Percentiles rank a stretch among this genome's conserved stretches.
Conservation (phyloP, 352 stramenopile species). For the Phytopythium helicoides region DNA sequence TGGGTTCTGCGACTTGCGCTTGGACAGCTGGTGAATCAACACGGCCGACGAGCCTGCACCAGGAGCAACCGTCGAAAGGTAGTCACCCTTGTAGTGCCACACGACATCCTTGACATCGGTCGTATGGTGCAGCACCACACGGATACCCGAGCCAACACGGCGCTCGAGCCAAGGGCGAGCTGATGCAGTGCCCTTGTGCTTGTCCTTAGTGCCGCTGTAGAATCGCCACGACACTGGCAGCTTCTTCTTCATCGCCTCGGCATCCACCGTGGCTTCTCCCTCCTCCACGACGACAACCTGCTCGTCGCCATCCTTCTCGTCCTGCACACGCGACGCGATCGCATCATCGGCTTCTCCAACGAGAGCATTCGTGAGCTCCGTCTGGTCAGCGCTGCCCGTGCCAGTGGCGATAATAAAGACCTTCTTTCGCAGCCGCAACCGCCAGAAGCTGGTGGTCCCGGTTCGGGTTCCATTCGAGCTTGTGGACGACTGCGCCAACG, state of each 20-base stretch:
- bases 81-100: slow-evolving; percentile 99
- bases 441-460: slow-evolving; percentile 94
- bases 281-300: slow-evolving; percentile 69
- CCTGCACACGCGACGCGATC: slow-evolving; percentile 50
- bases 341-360: slow-evolving; percentile 83
- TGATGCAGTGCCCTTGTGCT: slow-evolving; percentile 52
- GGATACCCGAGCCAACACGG: slow-evolving; percentile 77
- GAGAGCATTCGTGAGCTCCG: slow-evolving; percentile 94
- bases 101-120: slow-evolving; percentile 90
- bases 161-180: slow-evolving; percentile 67
- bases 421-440: slow-evolving; percentile 89
- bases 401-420: slow-evolving; percentile 93
- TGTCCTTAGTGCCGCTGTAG: slow-evolving; percentile 80
- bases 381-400: slow-evolving; percentile 92
- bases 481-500: slow-evolving; percentile 86
- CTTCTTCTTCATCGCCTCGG: slow-evolving; percentile 81
- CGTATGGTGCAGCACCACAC: slow-evolving; percentile 86
- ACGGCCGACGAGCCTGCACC: slow-evolving; percentile 89
- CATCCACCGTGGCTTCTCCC: slow-evolving; percentile 63
- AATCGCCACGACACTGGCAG: slow-evolving; percentile 91
- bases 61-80: slow-evolving; percentile 95
- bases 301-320: slow-evolving; percentile 27
- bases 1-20: slow-evolving; percentile 95
- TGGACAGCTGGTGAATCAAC: slow-evolving; percentile 98
- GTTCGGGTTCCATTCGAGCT: slow-evolving; percentile 98